Evolutionary conservation across 345 rosid species (phyloP).

Genomic region (Boechera retrofracta): DNA sequence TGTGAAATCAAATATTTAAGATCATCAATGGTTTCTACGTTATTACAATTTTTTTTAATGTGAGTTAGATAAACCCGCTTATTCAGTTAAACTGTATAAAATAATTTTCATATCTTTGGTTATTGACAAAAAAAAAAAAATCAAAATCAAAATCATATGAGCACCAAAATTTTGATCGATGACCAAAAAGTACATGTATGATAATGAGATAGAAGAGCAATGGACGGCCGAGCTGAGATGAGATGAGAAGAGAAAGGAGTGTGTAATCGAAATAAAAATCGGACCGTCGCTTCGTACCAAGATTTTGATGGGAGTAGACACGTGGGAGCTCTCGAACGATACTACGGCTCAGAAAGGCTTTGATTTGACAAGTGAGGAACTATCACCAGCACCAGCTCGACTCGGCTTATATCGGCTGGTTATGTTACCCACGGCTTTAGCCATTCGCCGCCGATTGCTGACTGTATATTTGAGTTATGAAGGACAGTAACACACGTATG

Average conservation of each 20-base stretch:
- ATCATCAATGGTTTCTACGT: conserved; percentile 10
- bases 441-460: conserved; percentile 25
- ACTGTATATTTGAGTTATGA: not conserved
- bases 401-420: conserved; percentile 18
- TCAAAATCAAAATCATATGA: not conserved
- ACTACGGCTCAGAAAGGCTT: conserved; percentile 24
- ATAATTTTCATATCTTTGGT: not conserved
- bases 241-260: conserved; percentile 23
- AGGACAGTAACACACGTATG: not conserved
- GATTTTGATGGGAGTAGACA: conserved; percentile 11
- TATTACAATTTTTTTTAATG: not conserved
- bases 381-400: not conserved
- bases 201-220: conserved; percentile 23
- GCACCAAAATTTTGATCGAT: not conserved
- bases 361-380: conserved; percentile 17
- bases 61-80: no score
- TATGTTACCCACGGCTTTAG: conserved; percentile 1
- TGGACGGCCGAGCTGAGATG: conserved; percentile 43
- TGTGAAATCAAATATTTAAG: conserved; percentile 10
- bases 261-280: conserved; percentile 18
- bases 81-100: not conserved
- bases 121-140: no score
- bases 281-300: conserved; percentile 37
- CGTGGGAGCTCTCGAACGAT: conserved; percentile 25
- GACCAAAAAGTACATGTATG: conserved; percentile 10